Percentiles rank a stretch among this genome's conserved stretches.
Conservation (phyloP, 2,329 filamentous ascomycete species). For the Fusarium sp. region DNA sequence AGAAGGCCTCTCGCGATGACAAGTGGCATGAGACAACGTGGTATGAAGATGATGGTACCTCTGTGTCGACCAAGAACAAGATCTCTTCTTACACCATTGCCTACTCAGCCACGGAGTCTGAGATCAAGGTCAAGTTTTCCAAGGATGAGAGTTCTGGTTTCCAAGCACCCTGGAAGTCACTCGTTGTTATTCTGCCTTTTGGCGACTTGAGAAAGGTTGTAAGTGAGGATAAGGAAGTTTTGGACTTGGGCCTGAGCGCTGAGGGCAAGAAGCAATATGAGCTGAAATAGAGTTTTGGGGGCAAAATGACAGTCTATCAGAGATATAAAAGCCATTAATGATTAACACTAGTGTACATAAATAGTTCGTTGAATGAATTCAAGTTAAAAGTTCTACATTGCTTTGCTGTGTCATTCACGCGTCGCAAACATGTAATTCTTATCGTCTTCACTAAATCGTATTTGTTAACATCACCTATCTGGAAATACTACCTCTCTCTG, state of each 20-base stretch:
- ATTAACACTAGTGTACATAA: too few species aligned
- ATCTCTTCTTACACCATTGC: conserved; percentile 45
- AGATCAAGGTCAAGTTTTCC: conserved; percentile 41
- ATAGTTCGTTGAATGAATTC: too few species aligned
- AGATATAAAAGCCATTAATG: too few species aligned
- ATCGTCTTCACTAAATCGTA: too few species aligned
- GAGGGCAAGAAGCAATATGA: conserved; percentile 2
- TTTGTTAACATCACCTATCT: too few species aligned
- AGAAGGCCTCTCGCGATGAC: neutral
- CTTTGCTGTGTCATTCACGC: too few species aligned
- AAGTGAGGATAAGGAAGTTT: neutral
- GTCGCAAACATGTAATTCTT: too few species aligned
- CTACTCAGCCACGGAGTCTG: conserved; percentile 32
- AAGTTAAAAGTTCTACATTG: too few species aligned
- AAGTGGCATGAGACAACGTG: conserved; percentile 44
- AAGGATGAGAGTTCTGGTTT: conserved; percentile 46
- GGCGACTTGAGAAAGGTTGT: conserved; percentile 38
- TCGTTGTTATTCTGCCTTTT: conserved; percentile 44
- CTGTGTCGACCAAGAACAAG: conserved; percentile 41
- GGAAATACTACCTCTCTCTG: too few species aligned
- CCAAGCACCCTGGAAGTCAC: conserved; percentile 45
- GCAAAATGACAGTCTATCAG: too few species aligned
- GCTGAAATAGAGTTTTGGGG: neutral
- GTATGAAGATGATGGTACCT: conserved; percentile 52
- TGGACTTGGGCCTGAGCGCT: neutral